Evolutionary conservation across 148 eudicot genomes (phyloP).

Genomic region (Silene latifolia): DNA sequence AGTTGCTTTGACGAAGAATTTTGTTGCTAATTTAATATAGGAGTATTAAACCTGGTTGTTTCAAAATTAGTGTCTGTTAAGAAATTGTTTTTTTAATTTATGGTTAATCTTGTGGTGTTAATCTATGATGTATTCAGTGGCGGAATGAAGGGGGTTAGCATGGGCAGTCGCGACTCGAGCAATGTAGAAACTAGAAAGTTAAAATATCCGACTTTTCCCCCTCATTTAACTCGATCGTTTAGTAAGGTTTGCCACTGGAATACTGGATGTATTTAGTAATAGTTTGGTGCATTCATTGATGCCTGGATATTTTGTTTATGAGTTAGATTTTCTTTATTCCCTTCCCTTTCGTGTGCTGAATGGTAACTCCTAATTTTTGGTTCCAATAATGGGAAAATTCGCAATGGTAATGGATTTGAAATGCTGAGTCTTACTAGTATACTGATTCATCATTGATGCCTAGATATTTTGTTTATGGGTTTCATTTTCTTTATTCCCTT

Average conservation of each 20-base stretch:
- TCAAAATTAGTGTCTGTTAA: neutral
- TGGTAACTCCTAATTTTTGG: neutral
- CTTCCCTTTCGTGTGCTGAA: slow-evolving; percentile 2
- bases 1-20: too few species aligned
- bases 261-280: neutral
- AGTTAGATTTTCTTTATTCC: neutral
- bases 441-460: slow-evolving; percentile 8
- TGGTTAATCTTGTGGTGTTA: neutral
- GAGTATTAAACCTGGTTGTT: neutral
- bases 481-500: neutral
- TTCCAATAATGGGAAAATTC: neutral
- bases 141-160: too few species aligned
- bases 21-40: neutral
- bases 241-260: too few species aligned
- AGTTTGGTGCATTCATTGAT: neutral
- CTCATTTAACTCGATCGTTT: too few species aligned
- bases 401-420: neutral
- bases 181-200: too few species aligned
- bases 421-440: too few species aligned
- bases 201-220: too few species aligned
- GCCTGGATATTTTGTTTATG: slow-evolving; percentile 1
- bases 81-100: neutral
- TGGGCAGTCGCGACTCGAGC: too few species aligned
- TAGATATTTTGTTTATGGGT: neutral
- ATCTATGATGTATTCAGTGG: neutral